Evolutionary conservation across 148 eudicot species (phyloP).

Genomic region (Pharnaceum exiguum): DNA sequence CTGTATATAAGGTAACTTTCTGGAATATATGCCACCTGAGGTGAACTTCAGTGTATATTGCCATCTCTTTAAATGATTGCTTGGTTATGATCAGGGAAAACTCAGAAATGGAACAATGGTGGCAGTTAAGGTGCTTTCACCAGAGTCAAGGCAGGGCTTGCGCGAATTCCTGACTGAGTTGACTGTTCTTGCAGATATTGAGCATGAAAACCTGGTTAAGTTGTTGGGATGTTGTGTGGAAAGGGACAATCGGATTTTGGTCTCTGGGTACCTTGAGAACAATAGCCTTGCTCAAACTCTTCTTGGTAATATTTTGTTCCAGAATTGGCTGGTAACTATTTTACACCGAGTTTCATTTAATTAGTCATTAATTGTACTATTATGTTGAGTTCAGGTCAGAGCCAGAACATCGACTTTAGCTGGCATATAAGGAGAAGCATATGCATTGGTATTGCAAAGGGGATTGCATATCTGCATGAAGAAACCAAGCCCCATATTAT

Average conservation of each 20-base stretch:
- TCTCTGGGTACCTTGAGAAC: constrained; percentile 79
- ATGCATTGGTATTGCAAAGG: constrained; percentile 71
- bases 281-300: constrained; percentile 77
- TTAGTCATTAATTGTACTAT: neutral
- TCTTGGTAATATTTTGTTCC: constrained; percentile 41
- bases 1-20: constrained; percentile 68
- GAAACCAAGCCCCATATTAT: constrained; percentile 64
- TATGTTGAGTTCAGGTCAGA: constrained; percentile 35
- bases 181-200: constrained; percentile 48
- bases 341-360: constrained; percentile 4
- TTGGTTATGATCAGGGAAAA: constrained; percentile 48
- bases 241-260: constrained; percentile 56
- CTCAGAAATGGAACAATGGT: constrained; percentile 58
- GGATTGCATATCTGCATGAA: constrained; percentile 84
- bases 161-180: constrained; percentile 72
- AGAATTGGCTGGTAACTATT: neutral
- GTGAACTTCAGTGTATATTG: neutral
- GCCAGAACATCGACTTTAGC: constrained; percentile 33
- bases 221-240: constrained; percentile 81
- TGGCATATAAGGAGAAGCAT: constrained; percentile 58
- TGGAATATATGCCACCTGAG: neutral
- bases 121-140: constrained; percentile 79
- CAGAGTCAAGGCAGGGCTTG: constrained; percentile 71
- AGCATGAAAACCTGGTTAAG: constrained; percentile 81
- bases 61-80: neutral